phyloP scores from a whole-genome alignment of 306 rosid species.

The Malus fusca region DNA sequence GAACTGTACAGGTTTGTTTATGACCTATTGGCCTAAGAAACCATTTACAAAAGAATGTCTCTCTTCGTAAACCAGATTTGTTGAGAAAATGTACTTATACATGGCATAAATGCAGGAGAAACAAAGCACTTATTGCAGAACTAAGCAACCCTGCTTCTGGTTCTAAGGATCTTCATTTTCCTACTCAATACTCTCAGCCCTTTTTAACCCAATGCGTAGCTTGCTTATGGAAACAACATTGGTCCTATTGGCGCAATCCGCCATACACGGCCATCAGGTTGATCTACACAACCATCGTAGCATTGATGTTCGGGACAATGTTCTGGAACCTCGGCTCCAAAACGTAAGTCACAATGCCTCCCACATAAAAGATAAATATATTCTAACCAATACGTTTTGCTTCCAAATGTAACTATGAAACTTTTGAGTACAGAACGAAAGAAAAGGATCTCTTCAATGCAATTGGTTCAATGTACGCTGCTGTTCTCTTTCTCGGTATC shows the following conservation, averaged over 20 bases:
- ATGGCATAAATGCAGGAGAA: conserved; percentile 36
- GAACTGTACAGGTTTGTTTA: conserved; percentile 5
- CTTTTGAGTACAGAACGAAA: background rate
- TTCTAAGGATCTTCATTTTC: conserved; percentile 40
- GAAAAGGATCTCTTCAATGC: conserved; percentile 42
- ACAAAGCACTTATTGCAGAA: conserved; percentile 34
- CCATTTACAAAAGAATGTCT: background rate
- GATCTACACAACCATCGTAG: conserved; percentile 27
- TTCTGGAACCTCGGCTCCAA: conserved; percentile 60
- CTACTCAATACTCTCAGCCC: conserved; percentile 35
- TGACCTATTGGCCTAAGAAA: background rate
- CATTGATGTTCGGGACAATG: conserved; percentile 46
- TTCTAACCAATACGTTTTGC: background rate
- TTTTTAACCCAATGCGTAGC: conserved; percentile 43
- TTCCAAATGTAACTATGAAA: background rate
- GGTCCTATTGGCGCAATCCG: conserved; percentile 63
- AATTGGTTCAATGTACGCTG: conserved; percentile 43
- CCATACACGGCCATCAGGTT: conserved; percentile 38
- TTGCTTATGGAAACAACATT: conserved; percentile 56
- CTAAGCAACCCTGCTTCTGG: conserved; percentile 42
- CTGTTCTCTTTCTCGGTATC: conserved; percentile 40
- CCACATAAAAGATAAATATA: background rate
- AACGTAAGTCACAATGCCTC: conserved; percentile 22
- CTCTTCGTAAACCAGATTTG: background rate
- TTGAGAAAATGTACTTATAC: background rate